These are phyloP conservation scores for Pestalotiopsis fici DNA, from an alignment of 2,329 filamentous ascomycete genomes.

Conservation along the genomic window DNA sequence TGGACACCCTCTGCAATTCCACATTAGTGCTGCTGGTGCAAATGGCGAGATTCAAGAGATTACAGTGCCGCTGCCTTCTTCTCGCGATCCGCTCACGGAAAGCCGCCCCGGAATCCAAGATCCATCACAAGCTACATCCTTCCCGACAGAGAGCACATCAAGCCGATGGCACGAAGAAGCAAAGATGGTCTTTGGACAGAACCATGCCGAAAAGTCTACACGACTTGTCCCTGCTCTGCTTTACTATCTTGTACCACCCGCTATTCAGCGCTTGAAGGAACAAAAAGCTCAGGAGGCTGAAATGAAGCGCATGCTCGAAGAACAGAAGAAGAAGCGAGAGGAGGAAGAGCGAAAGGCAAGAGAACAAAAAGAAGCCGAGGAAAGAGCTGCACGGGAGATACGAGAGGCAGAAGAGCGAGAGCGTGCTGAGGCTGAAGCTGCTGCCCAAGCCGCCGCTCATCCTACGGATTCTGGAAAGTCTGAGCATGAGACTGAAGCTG, in stretches of 20 bases:
- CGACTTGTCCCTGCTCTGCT: constrained; percentile 70
- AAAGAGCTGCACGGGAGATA: constrained; percentile 66
- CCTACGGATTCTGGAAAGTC: constrained; percentile 42
- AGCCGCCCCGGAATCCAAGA: constrained; percentile 56
- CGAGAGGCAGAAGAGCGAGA: constrained; percentile 71
- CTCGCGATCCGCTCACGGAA: constrained; percentile 46
- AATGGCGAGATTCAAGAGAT: constrained; percentile 55
- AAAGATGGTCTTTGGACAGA: constrained; percentile 76
- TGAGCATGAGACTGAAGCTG: constrained; percentile 27
- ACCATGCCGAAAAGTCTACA: constrained; percentile 67
- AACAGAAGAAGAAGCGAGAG: constrained; percentile 62
- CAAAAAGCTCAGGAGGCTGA: constrained; percentile 61
- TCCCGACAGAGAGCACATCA: constrained; percentile 70
- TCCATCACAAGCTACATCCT: constrained; percentile 74
- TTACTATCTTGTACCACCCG: constrained; percentile 76
- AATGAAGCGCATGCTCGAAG: constrained; percentile 53
- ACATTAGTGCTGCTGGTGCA: constrained; percentile 52
- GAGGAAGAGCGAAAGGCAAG: constrained; percentile 67
- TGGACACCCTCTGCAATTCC: constrained; percentile 58
- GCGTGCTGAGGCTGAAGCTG: constrained; percentile 58
- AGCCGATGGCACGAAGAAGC: constrained; percentile 89
- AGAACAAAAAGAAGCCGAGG: constrained; percentile 73
- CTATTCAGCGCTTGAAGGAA: constrained; percentile 78
- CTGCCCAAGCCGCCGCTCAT: constrained; percentile 46
- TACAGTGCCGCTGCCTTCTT: constrained; percentile 29